Base-by-base conservation (phyloP, 305 asterid species). In the Solanum hybrid region DNA sequence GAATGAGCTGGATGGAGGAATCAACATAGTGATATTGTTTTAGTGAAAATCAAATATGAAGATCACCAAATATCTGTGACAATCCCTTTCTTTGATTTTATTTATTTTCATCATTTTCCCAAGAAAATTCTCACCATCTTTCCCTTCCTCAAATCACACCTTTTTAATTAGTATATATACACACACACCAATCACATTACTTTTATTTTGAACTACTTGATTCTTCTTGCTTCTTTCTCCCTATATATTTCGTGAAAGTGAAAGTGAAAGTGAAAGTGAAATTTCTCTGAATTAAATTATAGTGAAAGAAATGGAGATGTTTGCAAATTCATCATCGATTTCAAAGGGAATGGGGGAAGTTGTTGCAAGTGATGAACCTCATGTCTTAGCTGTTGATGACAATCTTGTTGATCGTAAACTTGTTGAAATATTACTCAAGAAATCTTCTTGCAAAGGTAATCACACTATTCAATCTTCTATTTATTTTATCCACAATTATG, bases 381-480 rank as follows among this genome's bases (percentile, higher is more conserved):
- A 94, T 90, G 96, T 95, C 46, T 80, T 95, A 28, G 97, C 95
- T 26, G 96, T 94, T 86, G 97, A 94, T 91, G 96, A 95, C 91
- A 94, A 90, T 91, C 89, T 92, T 81, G 39, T 94, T 61, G 95
- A 95, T 83, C 94, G 96, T 39, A 94, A 90, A 82, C 85, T 95
- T 36, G 95, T 94, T 3, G 97, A 95, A 61, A 95, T 88, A 87
- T 89, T 95, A 91, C 95, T 95, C 92, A 92, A 90, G 90, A 92
- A 88, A 64, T 94, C 95, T 8, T 94, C 96, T 93, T 95, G 94
- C 93, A 93, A 67, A 94, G 97, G 96, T 95, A 91, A 34, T 31
- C 31, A 36, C 2, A 5, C 26, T 34, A 61, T 2, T 69, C 76
- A 69, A 69, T 69, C 16, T 24, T 69, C 16, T 24, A 11, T 11